Base-by-base conservation (phyloP, 441 rosid genomes). In the Flueggea neowawraea region DNA sequence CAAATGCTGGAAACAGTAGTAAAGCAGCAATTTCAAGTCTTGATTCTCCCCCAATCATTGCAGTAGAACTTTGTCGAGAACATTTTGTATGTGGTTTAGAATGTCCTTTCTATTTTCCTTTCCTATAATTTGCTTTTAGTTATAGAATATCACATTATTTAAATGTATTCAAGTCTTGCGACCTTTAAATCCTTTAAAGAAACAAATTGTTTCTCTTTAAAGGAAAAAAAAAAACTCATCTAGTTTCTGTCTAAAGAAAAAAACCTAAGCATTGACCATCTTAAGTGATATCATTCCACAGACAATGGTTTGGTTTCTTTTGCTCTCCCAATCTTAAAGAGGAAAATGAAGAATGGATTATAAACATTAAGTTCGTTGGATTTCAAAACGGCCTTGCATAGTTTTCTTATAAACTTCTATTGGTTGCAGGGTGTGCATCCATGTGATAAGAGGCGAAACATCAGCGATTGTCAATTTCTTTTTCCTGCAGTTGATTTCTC, bases 401-500 rank as follows among this genome's bases (percentile, higher is more conserved):
- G 9, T 59, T 59, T 14, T 64, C 63, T 62, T 45, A 16, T 17
- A 11, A 33, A 10, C 8, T 60, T 36, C 41, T 44, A 16, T 3
- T 68, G 71, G 68, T 73, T 72, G 75, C 90, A 95, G 99, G 97
- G 99, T 55, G 85, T 86, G 75, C 96, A 80, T 84, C 97, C 97
- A 62, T 91, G 99, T 72, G 97, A 95, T 70, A 78, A 73, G 79
- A 86, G 99, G 78, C 83, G 88, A 74, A 78, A 69, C 68, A 63
- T 85, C 79, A 78, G 86, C 61, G 94, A 95, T 43, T 95, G 89
- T 72, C 84, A 81, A 68, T 84, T 80, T 78, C 86, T 89, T 74
- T 91, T 91, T 71, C 99, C 99, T 7, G 96, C 97, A 49, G 68
- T 95, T 75, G 99, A 95, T 71, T 88, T 91, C 80, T 91, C 99